Evolutionary conservation across 2,329 filamentous ascomycete species (phyloP).

Genomic region (Colletotrichum filicis): DNA sequence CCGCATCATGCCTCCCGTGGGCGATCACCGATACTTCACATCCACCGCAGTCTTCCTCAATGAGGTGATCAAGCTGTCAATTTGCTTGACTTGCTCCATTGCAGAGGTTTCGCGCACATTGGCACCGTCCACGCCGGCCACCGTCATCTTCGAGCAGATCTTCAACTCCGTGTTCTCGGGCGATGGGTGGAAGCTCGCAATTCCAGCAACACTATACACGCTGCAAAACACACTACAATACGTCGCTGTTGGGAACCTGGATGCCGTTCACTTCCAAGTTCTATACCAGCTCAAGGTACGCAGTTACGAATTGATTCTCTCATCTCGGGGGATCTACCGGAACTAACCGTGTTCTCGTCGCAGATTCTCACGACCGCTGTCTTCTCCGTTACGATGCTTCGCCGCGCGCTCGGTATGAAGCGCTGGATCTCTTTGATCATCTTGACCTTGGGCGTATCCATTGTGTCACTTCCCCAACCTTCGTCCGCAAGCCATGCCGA

Average conservation of each 20-base stretch:
- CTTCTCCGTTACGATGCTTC: slow-evolving; percentile 84
- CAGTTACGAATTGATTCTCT: neutral
- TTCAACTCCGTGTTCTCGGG: slow-evolving; percentile 84
- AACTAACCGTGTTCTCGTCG: neutral
- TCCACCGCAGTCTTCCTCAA: slow-evolving; percentile 95
- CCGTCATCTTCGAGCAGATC: slow-evolving; percentile 82
- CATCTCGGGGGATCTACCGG: neutral
- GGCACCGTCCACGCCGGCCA: slow-evolving; percentile 82
- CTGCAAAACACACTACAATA: slow-evolving; percentile 96
- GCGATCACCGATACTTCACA: slow-evolving; percentile 89
- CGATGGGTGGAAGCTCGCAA: slow-evolving; percentile 94
- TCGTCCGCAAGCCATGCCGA: slow-evolving; percentile 51
- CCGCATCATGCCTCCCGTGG: slow-evolving; percentile 85
- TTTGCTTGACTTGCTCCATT: slow-evolving; percentile 87
- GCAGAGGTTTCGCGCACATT: slow-evolving; percentile 86
- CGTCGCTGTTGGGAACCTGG: slow-evolving; percentile 88
- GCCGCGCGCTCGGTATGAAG: slow-evolving; percentile 73
- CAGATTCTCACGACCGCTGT: slow-evolving; percentile 88
- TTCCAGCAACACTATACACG: slow-evolving; percentile 90
- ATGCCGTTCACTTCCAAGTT: slow-evolving; percentile 93
- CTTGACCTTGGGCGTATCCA: slow-evolving; percentile 82
- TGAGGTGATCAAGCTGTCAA: slow-evolving; percentile 88
- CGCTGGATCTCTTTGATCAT: slow-evolving; percentile 86
- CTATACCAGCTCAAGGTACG: slow-evolving; percentile 89
- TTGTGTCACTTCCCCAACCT: slow-evolving; percentile 78